Conservation (phyloP, 2,329 filamentous ascomycete species). For the Fusarium hostae region DNA sequence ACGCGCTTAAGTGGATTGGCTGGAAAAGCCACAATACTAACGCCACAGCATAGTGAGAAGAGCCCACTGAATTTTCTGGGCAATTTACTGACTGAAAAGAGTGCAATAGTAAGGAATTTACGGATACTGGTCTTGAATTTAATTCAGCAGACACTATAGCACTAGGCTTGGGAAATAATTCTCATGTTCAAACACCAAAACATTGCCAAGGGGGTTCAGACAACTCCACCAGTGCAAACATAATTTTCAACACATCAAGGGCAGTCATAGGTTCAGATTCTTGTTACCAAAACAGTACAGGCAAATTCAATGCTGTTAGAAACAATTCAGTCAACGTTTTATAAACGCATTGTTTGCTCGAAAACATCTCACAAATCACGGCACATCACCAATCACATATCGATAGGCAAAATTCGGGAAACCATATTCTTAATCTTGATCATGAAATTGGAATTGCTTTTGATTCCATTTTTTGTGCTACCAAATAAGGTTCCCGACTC, state of each 20-base stretch:
- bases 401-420: conserved; percentile 26
- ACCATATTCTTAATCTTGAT: conserved; percentile 43
- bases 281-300: background rate
- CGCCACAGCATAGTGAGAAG: conserved; percentile 3
- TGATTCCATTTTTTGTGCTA: conserved; percentile 49
- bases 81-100: background rate
- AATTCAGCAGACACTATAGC: background rate
- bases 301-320: background rate
- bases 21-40: conserved; percentile 7
- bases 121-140: background rate
- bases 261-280: background rate
- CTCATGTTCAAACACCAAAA: background rate
- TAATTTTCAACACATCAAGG: background rate
- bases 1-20: conserved; percentile 19
- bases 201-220: background rate
- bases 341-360: background rate
- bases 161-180: background rate
- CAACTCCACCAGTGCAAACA: background rate
- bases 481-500: conserved; percentile 48
- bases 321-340: background rate
- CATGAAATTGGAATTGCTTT: conserved; percentile 45
- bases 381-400: background rate
- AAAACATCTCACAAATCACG: background rate
- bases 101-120: background rate
- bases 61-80: background rate